Evolutionary conservation across 441 rosid genomes (phyloP).

Genomic region (Gossypium trilobum): DNA sequence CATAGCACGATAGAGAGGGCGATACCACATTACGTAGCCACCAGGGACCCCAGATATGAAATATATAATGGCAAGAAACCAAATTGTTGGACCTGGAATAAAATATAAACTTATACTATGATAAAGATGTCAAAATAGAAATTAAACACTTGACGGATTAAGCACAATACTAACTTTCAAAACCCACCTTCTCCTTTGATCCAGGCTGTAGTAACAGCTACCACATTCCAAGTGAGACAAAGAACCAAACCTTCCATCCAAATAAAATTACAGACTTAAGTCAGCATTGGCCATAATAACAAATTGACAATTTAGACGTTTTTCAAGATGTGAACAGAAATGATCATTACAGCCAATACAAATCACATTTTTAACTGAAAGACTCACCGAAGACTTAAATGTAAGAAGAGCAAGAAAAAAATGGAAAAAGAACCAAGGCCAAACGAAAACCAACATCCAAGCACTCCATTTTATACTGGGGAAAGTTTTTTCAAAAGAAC

Average conservation of each 20-base stretch:
- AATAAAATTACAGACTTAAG: conserved; percentile 10
- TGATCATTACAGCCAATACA: background rate
- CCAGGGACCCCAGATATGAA: conserved; percentile 88
- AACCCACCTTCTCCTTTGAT: conserved; percentile 78
- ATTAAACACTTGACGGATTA: conserved; percentile 1
- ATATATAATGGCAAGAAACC: conserved; percentile 93
- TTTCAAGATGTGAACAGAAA: background rate
- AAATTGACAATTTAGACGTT: background rate
- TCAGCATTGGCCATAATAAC: conserved; percentile 4
- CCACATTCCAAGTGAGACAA: conserved; percentile 83
- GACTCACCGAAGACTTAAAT: background rate
- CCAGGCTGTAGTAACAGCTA: conserved; percentile 88
- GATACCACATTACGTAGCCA: conserved; percentile 84
- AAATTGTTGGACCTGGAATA: conserved; percentile 69
- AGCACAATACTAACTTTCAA: conserved; percentile 1
- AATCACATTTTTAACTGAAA: background rate
- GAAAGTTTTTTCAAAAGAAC: background rate
- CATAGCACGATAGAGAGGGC: conserved; percentile 92
- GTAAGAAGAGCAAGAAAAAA: background rate
- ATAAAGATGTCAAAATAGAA: conserved; percentile 1
- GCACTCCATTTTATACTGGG: background rate
- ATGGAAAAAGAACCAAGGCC: background rate
- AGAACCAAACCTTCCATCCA: conserved; percentile 51
- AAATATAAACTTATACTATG: background rate
- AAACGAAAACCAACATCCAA: background rate